A percentile compares a stretch with the other conserved stretches of the same genome.
These are phyloP conservation scores for Microascus cirrosus DNA, from an alignment of 2,329 filamentous ascomycete species.

Conservation along the genomic window DNA sequence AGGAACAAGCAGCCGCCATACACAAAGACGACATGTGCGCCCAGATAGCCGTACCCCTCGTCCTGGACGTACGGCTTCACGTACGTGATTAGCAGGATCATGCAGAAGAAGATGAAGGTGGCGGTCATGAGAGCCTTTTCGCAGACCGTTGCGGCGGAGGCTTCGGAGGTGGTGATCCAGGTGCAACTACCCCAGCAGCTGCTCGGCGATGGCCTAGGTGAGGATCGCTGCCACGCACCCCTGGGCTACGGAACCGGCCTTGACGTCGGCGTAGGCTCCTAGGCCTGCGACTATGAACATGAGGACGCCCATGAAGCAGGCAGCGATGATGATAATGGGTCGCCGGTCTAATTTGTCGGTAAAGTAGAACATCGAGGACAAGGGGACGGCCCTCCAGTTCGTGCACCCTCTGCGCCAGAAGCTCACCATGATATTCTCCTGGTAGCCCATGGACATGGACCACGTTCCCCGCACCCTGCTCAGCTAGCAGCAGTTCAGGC, in stretches of 20 bases:
- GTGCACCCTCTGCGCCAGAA: constrained; percentile 48
- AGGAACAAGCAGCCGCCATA: constrained; percentile 22
- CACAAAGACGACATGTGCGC: constrained; percentile 19
- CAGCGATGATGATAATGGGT: constrained; percentile 18
- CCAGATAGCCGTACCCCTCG: constrained; percentile 17
- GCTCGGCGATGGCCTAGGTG: constrained; percentile 6
- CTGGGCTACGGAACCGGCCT: constrained; percentile 11
- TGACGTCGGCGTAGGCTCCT: constrained; percentile 3
- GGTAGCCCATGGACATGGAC: constrained; percentile 45
- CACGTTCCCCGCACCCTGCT: constrained; percentile 31
- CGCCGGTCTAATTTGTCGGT: constrained; percentile 19
- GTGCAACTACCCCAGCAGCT: background rate
- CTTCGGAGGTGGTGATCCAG: constrained; percentile 15
- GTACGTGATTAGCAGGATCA: constrained; percentile 11
- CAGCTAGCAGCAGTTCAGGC: constrained; percentile 28
- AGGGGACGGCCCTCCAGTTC: constrained; percentile 27
- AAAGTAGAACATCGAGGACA: constrained; percentile 29
- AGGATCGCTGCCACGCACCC: constrained; percentile 20
- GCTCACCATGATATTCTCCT: constrained; percentile 63
- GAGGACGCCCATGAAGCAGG: constrained; percentile 21
- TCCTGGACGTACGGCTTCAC: constrained; percentile 5
- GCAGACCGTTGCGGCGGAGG: constrained; percentile 19
- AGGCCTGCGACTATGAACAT: constrained; percentile 25
- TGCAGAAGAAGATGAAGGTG: constrained; percentile 12
- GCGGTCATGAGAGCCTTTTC: constrained; percentile 16